These are phyloP conservation scores for Mycosphaerella arachidis DNA, from an alignment of 2,329 filamentous ascomycete genomes.

Conservation along the genomic window DNA sequence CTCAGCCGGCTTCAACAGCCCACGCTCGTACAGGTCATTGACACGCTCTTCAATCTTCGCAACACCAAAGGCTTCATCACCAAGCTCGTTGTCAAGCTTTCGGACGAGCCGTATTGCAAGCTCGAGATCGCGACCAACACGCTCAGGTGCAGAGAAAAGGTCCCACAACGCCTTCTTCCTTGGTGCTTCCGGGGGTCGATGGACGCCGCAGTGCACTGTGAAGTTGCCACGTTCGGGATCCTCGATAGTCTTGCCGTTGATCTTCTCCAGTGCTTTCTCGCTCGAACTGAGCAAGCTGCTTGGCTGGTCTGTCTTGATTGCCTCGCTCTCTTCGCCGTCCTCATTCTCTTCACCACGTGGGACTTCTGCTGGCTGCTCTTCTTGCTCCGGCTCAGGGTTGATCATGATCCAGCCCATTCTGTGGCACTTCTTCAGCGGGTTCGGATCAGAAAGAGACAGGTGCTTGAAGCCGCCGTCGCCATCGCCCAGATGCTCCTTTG, in stretches of 20 bases:
- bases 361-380: slow-evolving; percentile 62
- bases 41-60: slow-evolving; percentile 81
- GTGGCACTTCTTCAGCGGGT: slow-evolving; percentile 94
- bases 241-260: slow-evolving; percentile 96
- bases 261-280: slow-evolving; percentile 83
- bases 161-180: slow-evolving; percentile 97
- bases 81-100: slow-evolving; percentile 81
- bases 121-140: slow-evolving; percentile 83
- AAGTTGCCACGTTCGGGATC: slow-evolving; percentile 93
- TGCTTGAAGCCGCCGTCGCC: slow-evolving; percentile 90
- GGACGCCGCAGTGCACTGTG: slow-evolving; percentile 93
- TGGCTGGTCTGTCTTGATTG: slow-evolving; percentile 11
- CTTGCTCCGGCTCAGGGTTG: slow-evolving; percentile 68
- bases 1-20: slow-evolving; percentile 66
- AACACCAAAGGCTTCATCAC: slow-evolving; percentile 69
- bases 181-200: slow-evolving; percentile 79
- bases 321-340: slow-evolving; percentile 20
- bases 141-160: slow-evolving; percentile 87
- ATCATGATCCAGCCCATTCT: slow-evolving; percentile 98
- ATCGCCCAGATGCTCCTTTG: slow-evolving; percentile 88
- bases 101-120: slow-evolving; percentile 76
- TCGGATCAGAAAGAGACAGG: slow-evolving; percentile 92
- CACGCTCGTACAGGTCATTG: slow-evolving; percentile 70
- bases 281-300: slow-evolving; percentile 27
- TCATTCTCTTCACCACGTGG: slow-evolving; percentile 13